A percentile compares a stretch with the other conserved stretches of the same genome.
Evolutionary conservation across 805 yeast genomes (phyloP).

Genomic region (Lachancea fermentati): DNA sequence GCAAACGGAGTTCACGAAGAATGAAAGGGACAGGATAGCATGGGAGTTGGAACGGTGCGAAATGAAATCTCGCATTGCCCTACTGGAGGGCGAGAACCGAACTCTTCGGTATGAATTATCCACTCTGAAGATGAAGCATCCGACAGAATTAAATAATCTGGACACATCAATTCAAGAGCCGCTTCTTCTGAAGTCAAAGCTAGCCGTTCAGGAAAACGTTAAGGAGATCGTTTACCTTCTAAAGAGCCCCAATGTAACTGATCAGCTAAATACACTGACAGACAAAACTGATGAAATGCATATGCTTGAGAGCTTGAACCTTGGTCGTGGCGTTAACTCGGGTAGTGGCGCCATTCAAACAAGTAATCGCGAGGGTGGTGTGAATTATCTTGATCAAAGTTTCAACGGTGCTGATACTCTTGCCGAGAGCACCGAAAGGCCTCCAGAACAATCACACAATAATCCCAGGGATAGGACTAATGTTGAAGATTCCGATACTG

Average conservation of each 20-base stretch:
- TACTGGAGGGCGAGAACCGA: conserved; percentile 49
- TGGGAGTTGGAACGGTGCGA: conserved; percentile 60
- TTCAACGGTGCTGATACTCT: too few relatives aligned
- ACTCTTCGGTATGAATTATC: conserved; percentile 27
- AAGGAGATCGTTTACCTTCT: conserved; percentile 32
- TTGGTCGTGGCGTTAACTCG: conserved; percentile 10
- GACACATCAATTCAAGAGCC: conserved; percentile 8
- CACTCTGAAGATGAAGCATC: conserved; percentile 2
- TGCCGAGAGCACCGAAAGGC: too few relatives aligned
- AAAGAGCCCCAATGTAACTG: conserved; percentile 25
- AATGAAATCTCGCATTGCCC: conserved; percentile 47
- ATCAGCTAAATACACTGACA: conserved; percentile 21
- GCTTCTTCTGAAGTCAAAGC: conserved; percentile 21
- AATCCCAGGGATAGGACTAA: too few relatives aligned
- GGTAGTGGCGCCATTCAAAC: too few relatives aligned
- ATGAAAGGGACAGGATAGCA: conserved; percentile 53
- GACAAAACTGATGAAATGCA: conserved; percentile 22
- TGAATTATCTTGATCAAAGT: too few relatives aligned
- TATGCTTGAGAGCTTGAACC: conserved; percentile 21
- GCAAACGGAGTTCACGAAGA: conserved; percentile 56
- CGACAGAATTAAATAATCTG: too few relatives aligned
- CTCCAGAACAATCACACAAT: too few relatives aligned
- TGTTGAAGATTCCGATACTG: too few relatives aligned
- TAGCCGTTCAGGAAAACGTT: conserved; percentile 30
- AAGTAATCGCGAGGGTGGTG: too few relatives aligned